A percentile compares a stretch with the other conserved stretches of the same genome.
phyloP scores from a whole-genome alignment of 495 filamentous ascomycete genomes.

The Penicillium paxilli region DNA sequence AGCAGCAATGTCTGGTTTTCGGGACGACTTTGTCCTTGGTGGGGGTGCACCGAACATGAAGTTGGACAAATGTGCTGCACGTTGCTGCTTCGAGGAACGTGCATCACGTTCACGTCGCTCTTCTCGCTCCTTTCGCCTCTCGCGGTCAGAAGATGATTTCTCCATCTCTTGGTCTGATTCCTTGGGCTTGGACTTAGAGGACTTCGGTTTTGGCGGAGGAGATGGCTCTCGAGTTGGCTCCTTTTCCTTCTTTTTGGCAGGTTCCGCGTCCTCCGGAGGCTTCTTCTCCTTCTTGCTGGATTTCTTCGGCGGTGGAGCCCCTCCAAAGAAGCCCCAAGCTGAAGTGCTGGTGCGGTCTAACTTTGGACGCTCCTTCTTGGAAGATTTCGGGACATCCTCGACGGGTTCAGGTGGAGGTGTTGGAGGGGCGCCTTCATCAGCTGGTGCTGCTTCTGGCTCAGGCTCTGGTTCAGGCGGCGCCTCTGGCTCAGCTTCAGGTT shows the following conservation, averaged over 20 bases:
- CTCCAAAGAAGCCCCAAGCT: conserved; percentile 63
- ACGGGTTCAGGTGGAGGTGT: conserved; percentile 55
- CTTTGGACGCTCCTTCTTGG: conserved; percentile 60
- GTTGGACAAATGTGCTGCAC: conserved; percentile 50
- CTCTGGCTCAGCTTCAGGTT: conserved; percentile 14
- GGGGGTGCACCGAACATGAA: conserved; percentile 53
- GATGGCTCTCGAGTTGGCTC: conserved; percentile 18
- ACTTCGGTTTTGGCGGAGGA: conserved; percentile 50
- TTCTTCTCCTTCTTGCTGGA: conserved; percentile 43
- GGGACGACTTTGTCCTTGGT: conserved; percentile 49
- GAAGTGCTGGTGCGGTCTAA: conserved; percentile 50
- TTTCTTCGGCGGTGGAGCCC: conserved; percentile 51
- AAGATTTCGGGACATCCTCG: conserved; percentile 38
- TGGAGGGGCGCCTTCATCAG: conserved; percentile 38
- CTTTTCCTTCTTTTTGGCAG: conserved; percentile 7
- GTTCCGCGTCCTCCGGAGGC: conserved; percentile 27
- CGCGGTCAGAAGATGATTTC: conserved; percentile 58
- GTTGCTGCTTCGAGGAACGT: conserved; percentile 38
- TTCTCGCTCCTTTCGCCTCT: conserved; percentile 46
- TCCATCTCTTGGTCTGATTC: conserved; percentile 51
- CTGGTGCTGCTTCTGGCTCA: conserved; percentile 17
- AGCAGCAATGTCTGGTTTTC: conserved; percentile 25
- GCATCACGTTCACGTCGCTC: conserved; percentile 43
- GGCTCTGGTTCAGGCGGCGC: conserved; percentile 9
- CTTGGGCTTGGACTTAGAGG: conserved; percentile 36